Conservation (phyloP, 768 basidiomycete genomes). For the Naganishia randhawae region DNA sequence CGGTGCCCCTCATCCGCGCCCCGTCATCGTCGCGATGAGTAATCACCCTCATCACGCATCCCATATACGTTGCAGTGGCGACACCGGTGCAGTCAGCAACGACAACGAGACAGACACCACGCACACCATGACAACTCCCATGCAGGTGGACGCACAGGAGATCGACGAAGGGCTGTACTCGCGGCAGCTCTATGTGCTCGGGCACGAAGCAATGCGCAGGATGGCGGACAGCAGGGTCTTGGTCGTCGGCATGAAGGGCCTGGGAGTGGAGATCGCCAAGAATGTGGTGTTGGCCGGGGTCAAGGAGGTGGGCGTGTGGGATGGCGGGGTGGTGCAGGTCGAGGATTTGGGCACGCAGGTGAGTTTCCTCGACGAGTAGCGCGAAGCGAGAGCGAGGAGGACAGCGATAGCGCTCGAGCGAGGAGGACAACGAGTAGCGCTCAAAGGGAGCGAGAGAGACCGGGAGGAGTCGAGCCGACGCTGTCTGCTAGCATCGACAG, state of each 20-base stretch:
- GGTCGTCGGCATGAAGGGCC: slow-evolving; percentile 82
- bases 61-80: background rate
- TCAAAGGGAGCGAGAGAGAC: background rate
- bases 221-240: slow-evolving; percentile 96
- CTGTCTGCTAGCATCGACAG: background rate
- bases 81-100: background rate
- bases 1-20: background rate
- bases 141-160: slow-evolving; percentile 36
- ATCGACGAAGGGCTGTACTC: slow-evolving; percentile 94
- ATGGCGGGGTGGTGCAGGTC: slow-evolving; percentile 81
- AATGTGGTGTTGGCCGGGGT: slow-evolving; percentile 92
- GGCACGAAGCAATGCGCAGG: slow-evolving; percentile 98
- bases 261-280: slow-evolving; percentile 97
- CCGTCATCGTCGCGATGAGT: background rate
- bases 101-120: no score
- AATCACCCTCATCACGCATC: background rate
- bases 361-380: slow-evolving; percentile 4
- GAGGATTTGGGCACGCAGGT: slow-evolving; percentile 92
- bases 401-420: background rate
- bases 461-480: no score
- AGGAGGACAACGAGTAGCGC: background rate
- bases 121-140: slow-evolving; percentile 18
- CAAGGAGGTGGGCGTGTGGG: slow-evolving; percentile 91
- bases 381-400: background rate
- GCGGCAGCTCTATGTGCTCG: slow-evolving; percentile 92